Percentiles rank a stretch among this genome's conserved stretches.
Evolutionary conservation across 75 land plant genomes (phyloP).

Genomic region (Cunninghamia lanceolata): DNA sequence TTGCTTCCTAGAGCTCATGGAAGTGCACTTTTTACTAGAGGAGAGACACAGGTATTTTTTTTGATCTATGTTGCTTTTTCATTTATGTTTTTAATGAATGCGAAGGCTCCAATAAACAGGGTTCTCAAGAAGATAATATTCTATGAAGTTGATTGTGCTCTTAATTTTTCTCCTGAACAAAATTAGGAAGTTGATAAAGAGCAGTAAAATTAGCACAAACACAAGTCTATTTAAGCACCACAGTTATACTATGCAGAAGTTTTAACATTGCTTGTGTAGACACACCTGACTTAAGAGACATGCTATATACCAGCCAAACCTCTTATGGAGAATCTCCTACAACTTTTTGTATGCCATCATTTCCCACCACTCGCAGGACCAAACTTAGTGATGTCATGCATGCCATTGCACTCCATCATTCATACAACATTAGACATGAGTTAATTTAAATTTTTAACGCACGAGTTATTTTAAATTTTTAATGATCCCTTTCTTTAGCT

Average conservation of each 20-base stretch:
- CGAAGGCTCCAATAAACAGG: neutral
- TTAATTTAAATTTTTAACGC: neutral
- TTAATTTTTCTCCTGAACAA: neutral
- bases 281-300: neutral
- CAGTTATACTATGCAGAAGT: neutral
- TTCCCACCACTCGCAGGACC: neutral
- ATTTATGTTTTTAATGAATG: neutral
- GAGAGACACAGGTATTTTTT: slow-evolving; percentile 88
- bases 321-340: neutral
- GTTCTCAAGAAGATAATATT: neutral
- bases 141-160: neutral
- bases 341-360: neutral
- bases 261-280: neutral
- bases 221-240: neutral
- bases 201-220: neutral
- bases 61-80: neutral
- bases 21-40: slow-evolving; percentile 94
- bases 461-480: neutral
- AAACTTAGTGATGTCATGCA: neutral
- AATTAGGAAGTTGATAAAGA: neutral
- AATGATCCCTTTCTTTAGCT: neutral
- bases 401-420: neutral
- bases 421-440: neutral
- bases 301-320: neutral
- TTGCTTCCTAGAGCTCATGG: slow-evolving; percentile 97